phyloP scores from a whole-genome alignment of 2,329 filamentous ascomycete genomes.

The Alternaria ethzedia region DNA sequence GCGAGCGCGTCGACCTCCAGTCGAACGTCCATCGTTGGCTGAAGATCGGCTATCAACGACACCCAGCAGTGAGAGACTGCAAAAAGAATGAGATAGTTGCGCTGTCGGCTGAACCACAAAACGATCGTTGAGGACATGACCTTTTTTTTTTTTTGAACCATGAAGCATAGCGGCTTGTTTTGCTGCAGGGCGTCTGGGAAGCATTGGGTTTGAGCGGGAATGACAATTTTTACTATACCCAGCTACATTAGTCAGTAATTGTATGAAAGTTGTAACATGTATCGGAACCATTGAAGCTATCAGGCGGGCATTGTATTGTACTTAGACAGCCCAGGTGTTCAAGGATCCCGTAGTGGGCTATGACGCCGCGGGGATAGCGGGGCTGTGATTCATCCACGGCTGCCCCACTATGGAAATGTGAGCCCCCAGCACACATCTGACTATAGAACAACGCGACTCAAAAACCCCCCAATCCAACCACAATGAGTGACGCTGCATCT shows the following conservation, averaged over 20 bases:
- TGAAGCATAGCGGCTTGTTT: slow-evolving; percentile 3
- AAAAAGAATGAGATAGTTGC: background rate
- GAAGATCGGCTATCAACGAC: background rate
- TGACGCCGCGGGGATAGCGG: slow-evolving; percentile 25
- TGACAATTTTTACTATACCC: slow-evolving; percentile 13
- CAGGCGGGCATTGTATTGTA: background rate
- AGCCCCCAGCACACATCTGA: background rate
- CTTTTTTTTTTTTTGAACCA: background rate
- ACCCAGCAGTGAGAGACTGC: background rate
- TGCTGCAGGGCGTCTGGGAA: slow-evolving; percentile 1
- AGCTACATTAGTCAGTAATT: slow-evolving; percentile 8
- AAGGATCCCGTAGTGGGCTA: slow-evolving; percentile 4
- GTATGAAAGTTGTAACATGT: background rate
- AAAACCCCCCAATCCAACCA: slow-evolving; percentile 2
- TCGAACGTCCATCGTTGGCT: slow-evolving; percentile 26
- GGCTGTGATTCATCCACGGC: slow-evolving; percentile 22
- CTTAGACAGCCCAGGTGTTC: background rate
- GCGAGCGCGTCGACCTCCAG: slow-evolving; percentile 23
- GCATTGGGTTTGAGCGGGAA: slow-evolving; percentile 1
- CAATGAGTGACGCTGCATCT: slow-evolving; percentile 42
- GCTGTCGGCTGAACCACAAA: background rate
- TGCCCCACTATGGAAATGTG: slow-evolving; percentile 21
- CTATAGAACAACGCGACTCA: slow-evolving; percentile 4
- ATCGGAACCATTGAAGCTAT: background rate
- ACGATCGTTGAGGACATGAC: background rate